Percentiles rank a stretch among this genome's conserved stretches.
Evolutionary conservation across 257 asterid species (phyloP).

Genomic region (Salvia hispanica): DNA sequence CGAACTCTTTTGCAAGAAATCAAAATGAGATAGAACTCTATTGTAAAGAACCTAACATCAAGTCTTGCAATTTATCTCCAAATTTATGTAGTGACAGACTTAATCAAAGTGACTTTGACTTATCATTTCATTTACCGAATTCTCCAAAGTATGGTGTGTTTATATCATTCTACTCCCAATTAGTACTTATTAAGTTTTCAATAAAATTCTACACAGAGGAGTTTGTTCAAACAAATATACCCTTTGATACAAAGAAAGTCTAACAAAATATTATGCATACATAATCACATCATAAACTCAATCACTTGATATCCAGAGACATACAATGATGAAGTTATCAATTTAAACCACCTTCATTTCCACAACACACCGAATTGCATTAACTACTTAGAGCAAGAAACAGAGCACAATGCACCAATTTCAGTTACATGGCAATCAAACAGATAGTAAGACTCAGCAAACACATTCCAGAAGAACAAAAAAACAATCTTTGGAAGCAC

Average conservation of each 20-base stretch:
- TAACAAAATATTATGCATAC: not conserved
- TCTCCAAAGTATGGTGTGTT: not conserved
- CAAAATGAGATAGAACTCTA: not conserved
- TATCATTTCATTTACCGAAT: not conserved
- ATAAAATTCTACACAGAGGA: not conserved
- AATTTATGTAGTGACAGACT: not conserved
- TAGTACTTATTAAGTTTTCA: not conserved
- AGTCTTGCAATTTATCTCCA: not conserved
- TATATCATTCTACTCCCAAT: not conserved
- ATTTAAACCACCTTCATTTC: not conserved
- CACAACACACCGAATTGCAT: not conserved
- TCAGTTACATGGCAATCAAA: conserved; percentile 3
- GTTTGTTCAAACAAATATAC: not conserved
- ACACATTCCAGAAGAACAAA: not conserved
- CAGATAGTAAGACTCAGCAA: not conserved
- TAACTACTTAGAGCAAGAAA: not conserved
- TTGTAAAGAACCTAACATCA: not conserved
- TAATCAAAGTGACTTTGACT: too few relatives aligned
- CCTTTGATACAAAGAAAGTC: not conserved
- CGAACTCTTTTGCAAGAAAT: not conserved
- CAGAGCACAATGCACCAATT: not conserved
- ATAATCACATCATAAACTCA: not conserved
- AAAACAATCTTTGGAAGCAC: conserved; percentile 7
- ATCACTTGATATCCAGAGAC: not conserved
- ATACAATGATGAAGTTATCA: not conserved